Evolutionary conservation across 2,329 filamentous ascomycete species (phyloP), one percentile per base, ranked within the genome.

Genomic region (Thelonectria blattea): DNA sequence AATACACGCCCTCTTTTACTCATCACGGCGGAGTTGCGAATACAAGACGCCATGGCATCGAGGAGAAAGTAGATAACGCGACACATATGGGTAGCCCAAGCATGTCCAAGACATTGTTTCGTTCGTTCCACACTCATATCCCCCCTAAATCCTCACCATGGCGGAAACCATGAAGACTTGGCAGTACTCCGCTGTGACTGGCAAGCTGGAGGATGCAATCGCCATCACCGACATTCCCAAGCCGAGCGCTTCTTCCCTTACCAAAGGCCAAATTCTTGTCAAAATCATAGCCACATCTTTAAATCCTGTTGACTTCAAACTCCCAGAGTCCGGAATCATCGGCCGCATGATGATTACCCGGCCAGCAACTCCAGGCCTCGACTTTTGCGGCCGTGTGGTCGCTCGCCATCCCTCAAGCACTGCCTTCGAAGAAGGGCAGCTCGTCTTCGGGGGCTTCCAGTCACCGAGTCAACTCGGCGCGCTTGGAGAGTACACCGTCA

Each of bases 361-460:
- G 2, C 78, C 80, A 2, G 73, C 74, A 5, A 75, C 71, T 5
- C 80, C 81, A 0, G 76, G 78, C 12, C 67, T 75, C 24, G 82
- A 84, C 68, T 83, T 79, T 63, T 75, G 76, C 58, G 83, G 82
- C 20, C 76, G 70, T 20, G 77, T 84, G 15, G 74, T 77, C 22
- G 65, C 67, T 17, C 61, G 48, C 18, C 52, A 62, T n/a, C 17
- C 42, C 15, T 45, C 42, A 8, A 32, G 17, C 12, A 54, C 18
- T 2, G 9, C 27, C 1, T 34, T 58, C 8, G 17, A 58, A 11
- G 46, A 53, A 14, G 50, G 50, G 1, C 45, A 58, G 20, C 17
- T 58, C 4, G 50, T 60, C 10, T 60, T 60, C 20, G 57, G 57
- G 1, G 57, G 52, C 7, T 42, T 60, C 50, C 55, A 46, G 51